Conservation (phyloP, 805 yeast species). For the Yamadazyma insecticola region DNA sequence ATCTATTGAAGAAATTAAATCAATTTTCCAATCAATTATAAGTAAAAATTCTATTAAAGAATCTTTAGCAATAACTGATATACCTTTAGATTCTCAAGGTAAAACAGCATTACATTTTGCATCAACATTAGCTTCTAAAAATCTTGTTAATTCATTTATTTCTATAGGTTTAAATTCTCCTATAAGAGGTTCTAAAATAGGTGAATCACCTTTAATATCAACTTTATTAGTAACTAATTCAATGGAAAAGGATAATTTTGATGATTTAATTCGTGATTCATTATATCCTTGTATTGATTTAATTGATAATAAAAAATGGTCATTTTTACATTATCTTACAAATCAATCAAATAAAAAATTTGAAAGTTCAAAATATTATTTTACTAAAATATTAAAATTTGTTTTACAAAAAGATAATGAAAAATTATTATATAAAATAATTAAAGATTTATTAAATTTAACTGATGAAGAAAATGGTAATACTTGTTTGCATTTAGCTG, state of each 20-base stretch:
- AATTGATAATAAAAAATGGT: conserved; percentile 60
- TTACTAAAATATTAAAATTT: conserved; percentile 30
- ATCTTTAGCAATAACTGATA: conserved; percentile 21
- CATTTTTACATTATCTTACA: conserved; percentile 84
- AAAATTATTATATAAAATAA: conserved; percentile 14
- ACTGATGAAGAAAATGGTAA: conserved; percentile 34
- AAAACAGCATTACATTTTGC: conserved; percentile 43
- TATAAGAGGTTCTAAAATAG: conserved; percentile 32
- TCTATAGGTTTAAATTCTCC: conserved; percentile 33
- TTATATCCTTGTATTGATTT: conserved; percentile 57
- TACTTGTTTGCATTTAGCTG: conserved; percentile 38
- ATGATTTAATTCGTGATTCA: conserved; percentile 55
- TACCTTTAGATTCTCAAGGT: conserved; percentile 35
- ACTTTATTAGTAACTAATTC: conserved; percentile 82
- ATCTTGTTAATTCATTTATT: conserved; percentile 30
- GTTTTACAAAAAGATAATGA: conserved; percentile 19
- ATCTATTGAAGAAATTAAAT: conserved; percentile 18
- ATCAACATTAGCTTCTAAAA: conserved; percentile 33
- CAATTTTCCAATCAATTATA: conserved; percentile 17
- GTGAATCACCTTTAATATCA: conserved; percentile 49
- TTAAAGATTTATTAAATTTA: conserved; percentile 24
- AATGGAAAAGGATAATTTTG: conserved; percentile 73
- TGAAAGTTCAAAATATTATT: conserved; percentile 33
- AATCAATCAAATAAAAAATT: conserved; percentile 30
- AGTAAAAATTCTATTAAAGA: neutral